Evolutionary conservation across 2,329 filamentous ascomycete genomes (phyloP).

Genomic region (Fusarium nisikadoi): DNA sequence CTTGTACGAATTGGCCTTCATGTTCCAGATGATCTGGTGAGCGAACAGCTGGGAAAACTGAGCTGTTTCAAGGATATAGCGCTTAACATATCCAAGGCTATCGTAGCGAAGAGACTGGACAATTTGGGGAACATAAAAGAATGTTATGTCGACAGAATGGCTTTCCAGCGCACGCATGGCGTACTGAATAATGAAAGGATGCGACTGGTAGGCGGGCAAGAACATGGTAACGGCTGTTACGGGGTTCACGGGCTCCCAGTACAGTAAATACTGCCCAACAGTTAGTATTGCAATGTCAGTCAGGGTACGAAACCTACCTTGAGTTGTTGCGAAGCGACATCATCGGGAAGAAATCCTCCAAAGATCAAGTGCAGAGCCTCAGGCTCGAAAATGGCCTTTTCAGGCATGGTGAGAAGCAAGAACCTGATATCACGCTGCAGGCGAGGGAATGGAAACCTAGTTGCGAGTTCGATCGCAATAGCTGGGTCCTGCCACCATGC

Average conservation of each 20-base stretch:
- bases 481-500: conserved; percentile 89
- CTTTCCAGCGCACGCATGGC: conserved; percentile 95
- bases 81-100: conserved; percentile 90
- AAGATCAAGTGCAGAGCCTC: conserved; percentile 87
- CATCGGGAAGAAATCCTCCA: conserved; percentile 77
- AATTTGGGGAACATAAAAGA: conserved; percentile 99
- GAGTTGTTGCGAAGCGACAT: conserved; percentile 82
- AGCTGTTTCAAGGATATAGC: conserved; percentile 96
- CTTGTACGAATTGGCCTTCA: conserved; percentile 99
- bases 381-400: conserved; percentile 82
- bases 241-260: conserved; percentile 92
- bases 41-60: conserved; percentile 98
- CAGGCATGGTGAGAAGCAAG: conserved; percentile 83
- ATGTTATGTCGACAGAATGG: conserved; percentile 95
- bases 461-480: conserved; percentile 85
- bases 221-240: conserved; percentile 95
- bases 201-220: conserved; percentile 87
- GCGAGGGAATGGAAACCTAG: conserved; percentile 80
- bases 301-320: conserved; percentile 65
- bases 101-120: conserved; percentile 96
- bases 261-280: conserved; percentile 77
- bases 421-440: conserved; percentile 81
- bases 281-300: conserved; percentile 24
- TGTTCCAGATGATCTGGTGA: conserved; percentile 99
- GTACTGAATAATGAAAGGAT: conserved; percentile 95